Conservation (phyloP, 1,139 yeast genomes). For the Yamadazyma oceani region DNA sequence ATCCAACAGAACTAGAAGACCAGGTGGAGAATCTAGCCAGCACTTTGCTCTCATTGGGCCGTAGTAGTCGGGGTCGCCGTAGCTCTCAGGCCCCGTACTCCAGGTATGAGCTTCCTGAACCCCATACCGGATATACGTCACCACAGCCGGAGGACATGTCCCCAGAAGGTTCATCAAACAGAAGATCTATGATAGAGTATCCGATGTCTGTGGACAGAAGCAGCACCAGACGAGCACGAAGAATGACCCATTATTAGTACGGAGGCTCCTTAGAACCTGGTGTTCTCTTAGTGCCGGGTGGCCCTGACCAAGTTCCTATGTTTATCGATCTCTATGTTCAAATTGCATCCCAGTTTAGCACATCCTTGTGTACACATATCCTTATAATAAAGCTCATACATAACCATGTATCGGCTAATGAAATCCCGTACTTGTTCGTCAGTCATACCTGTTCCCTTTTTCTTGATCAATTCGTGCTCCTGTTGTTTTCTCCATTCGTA, state of each 20-base stretch:
- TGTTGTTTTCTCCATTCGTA: constrained; percentile 84
- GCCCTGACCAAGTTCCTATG: constrained; percentile 3
- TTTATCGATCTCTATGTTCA: constrained; percentile 8
- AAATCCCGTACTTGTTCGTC: constrained; percentile 65
- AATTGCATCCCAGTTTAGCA: constrained; percentile 1
- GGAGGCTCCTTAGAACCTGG: too few relatives aligned
- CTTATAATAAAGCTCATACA: constrained; percentile 68
- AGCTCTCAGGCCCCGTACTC: too few relatives aligned
- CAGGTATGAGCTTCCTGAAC: too few relatives aligned
- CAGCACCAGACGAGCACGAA: too few relatives aligned
- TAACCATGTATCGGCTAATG: constrained; percentile 84
- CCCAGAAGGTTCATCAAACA: too few relatives aligned
- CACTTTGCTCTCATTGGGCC: constrained; percentile 3
- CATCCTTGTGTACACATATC: constrained; percentile 18
- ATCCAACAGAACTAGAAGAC: too few relatives aligned
- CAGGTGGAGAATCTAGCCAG: background rate
- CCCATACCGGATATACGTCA: too few relatives aligned
- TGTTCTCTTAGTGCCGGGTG: too few relatives aligned
- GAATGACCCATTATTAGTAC: background rate
- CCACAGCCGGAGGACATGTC: too few relatives aligned
- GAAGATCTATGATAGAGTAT: background rate
- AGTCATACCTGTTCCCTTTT: constrained; percentile 74
- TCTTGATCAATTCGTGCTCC: constrained; percentile 63
- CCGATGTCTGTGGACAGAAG: background rate
- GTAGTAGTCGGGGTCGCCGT: too few relatives aligned